Base-by-base conservation (phyloP, 306 rosid species). In the Canavalia gladiata region DNA sequence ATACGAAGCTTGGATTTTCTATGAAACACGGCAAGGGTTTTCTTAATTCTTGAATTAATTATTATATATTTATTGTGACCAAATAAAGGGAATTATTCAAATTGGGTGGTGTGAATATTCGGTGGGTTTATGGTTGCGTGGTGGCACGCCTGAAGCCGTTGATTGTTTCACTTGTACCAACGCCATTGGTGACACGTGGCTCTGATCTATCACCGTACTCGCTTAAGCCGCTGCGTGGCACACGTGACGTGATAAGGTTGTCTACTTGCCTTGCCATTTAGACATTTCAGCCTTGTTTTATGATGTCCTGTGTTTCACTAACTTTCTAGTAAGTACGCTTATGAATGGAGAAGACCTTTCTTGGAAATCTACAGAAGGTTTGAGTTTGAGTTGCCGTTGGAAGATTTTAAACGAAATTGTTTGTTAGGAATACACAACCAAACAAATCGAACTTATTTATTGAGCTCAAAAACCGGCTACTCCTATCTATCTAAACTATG, bases 51-150 rank as follows among this genome's bases (percentile, higher is more conserved):
- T 58, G 4, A 3, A 35, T 39, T 35, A 11, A 10, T 29, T n/a
- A 6, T 18, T 39, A 6, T 54, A 30, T 54, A 41, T 57, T 43
- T 55, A 57, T 55, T 13, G 75, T 55, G 74, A 54, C 52, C 6
- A 60, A 39, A 72, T 57, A 28, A 69, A 43, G 0, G 58, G 75
- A 41, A 87, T 88, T 25, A 11, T 87, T 81, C 76, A 8, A 43
- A 31, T 77, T 28, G 47, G 56, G 50, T 74, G 78, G 78, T 2
- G n/a, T 6, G 62, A 84, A 89, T 88, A 91, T 89, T 83, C 90
- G 74, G 11, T 29, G 8, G 60, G 69, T 5, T 58, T 73, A 1
- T 0, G 30, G 35, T 56, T 65, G 69, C 92, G 90, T 90, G 97
- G 90, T 90, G 97, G 87, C 64, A 25, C 0, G 0, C 63, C 2